phyloP scores from a whole-genome alignment of 768 basidiomycete genomes.

The Rhizopogon vinicolor region DNA sequence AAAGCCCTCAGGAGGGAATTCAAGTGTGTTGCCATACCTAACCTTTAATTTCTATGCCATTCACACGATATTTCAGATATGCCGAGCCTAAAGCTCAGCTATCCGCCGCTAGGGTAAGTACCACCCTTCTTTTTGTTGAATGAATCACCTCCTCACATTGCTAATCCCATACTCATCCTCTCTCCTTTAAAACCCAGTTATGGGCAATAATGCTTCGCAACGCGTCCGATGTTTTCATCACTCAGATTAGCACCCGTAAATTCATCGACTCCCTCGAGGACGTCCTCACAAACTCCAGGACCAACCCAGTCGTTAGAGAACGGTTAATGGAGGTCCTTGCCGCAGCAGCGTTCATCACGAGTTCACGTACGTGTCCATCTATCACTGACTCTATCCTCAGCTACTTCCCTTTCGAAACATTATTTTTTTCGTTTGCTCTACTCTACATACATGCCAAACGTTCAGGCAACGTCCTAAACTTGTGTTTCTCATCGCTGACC shows the following conservation, averaged over 20 bases:
- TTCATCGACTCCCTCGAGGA: slow-evolving; percentile 80
- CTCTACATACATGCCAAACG: neutral
- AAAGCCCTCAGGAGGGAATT: slow-evolving; percentile 81
- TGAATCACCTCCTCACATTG: neutral
- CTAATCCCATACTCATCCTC: neutral
- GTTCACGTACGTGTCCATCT: slow-evolving; percentile 15
- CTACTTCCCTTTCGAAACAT: too few relatives aligned
- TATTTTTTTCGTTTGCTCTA: neutral
- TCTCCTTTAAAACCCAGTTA: slow-evolving; percentile 39
- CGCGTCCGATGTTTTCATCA: slow-evolving; percentile 64
- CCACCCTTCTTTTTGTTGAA: neutral
- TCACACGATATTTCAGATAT: slow-evolving; percentile 37
- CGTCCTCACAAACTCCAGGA: slow-evolving; percentile 53
- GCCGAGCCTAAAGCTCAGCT: slow-evolving; percentile 74
- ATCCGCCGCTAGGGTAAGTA: slow-evolving; percentile 67
- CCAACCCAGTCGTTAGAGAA: slow-evolving; percentile 78
- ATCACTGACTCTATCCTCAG: neutral
- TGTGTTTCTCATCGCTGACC: too few relatives aligned
- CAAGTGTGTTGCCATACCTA: slow-evolving; percentile 45
- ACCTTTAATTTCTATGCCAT: slow-evolving; percentile 1
- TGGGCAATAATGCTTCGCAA: slow-evolving; percentile 93
- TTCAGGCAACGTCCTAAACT: neutral
- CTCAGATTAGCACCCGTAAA: slow-evolving; percentile 67
- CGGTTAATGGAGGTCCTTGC: slow-evolving; percentile 77
- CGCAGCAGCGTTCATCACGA: slow-evolving; percentile 61